Evolutionary conservation across 164 flowering plant species (phyloP), one percentile per base, ranked within the genome.

Genomic region (Paratinospora sagittata): DNA sequence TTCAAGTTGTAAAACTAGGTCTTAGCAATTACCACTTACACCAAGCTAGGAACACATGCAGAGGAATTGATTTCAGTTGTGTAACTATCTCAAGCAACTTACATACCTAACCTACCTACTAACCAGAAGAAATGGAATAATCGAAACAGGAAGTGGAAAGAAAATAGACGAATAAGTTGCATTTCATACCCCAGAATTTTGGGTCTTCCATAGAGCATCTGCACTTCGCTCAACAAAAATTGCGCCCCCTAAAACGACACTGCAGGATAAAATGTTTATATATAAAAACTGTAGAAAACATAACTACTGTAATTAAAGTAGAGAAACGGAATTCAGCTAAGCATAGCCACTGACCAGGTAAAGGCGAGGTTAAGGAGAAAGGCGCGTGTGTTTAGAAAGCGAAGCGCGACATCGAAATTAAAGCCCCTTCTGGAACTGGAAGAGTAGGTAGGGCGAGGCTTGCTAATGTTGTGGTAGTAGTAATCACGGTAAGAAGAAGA

Each of bases 111-210:
- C 34, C 34, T 30, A 30, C 34, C 4, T 30, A 13, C 27, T 17
- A 36, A 33, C 8, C 41, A 23, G 12, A 43, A 63, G 23, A 8
- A 61, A 30, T 30, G 34, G 34, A 30, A 30, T 30, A 30, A 30
- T 63, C 65, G n/a, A n/a, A 43, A 69, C 1, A 11, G 34, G 19
- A 34, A 16, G 11, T 6, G 36, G 21, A 65, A 75, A 33, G 8
- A 12, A 41, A 23, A 68, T 17, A 21, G 14, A 58, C 33, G 45
- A n/a, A 24, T 41, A 16, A 16, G 69, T 43, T 36, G 24, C 45
- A 6, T 33, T 67, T 16, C 76, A 67, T 86, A 91, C 97, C 88
- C 94, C 97, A 57, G 90, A 74, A 79, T 91, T 91, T 34, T 83
- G 84, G 85, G 80, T 81, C 73, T 81, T 84, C 97, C 97, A 91